Base-by-base conservation (phyloP, 164 flowering plant species). In the Nymphaea colorata region DNA sequence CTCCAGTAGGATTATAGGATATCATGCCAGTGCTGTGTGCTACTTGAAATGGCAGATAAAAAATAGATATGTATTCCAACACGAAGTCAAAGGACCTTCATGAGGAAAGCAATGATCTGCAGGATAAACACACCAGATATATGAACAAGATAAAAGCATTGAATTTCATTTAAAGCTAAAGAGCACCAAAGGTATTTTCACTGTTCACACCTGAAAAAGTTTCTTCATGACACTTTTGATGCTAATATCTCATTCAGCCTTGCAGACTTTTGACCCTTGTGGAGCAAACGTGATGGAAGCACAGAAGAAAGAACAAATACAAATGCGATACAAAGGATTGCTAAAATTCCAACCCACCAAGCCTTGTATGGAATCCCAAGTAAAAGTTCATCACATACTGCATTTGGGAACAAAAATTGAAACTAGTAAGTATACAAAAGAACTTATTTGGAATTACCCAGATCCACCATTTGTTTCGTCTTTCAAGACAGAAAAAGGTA, bases 381-480 rank as follows among this genome's bases (percentile, higher is more conserved):
- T 4, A 84, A 41, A 61, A 91, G 77, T 70, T 94, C 97, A 64
- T 94, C 97, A 72, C 98, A 94, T 67, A 90, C 98, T 94, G 93
- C 62, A 57, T n/a, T 61, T 69, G 5, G 36, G 42, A 63, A 43
- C 64, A 61, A 17, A 61, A 36, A 61, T 25, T 61, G 16, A 36
- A 61, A 36, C 4, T 6, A 61, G 16, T 36, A 6, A 25, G 36
- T 25, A 25, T 25, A 25, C 36, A 25, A 25, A 25, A 25, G 36
- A 25, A 25, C 36, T 25, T 25, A 25, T 25, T 25, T 25, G 36
- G 36, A 25, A 25, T 25, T 25, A 25, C 36, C 36, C 36, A 25
- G 36, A 25, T 25, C 36, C 36, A 25, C 36, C 36, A 25, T 25
- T 25, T 25, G 36, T 25, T 25, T 25, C 36, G 36, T 25, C 36